Base-by-base conservation (phyloP, 1,284 basidiomycete genomes). In the Cystobasidium pallidum region DNA sequence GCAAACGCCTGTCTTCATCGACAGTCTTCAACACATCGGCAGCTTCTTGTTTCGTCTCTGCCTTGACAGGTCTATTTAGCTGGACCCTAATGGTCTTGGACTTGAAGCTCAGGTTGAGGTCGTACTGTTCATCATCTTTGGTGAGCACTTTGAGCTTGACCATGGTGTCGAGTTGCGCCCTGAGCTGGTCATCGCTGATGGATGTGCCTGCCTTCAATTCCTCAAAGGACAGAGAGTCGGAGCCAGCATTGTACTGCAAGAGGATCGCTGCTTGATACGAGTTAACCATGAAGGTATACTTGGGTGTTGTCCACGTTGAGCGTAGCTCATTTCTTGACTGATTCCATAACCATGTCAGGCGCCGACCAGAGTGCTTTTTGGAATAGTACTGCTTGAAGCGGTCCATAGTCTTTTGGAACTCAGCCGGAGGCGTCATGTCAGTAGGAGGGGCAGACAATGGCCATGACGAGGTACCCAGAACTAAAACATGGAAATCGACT, bases 271-370 rank as follows among this genome's bases (percentile, higher is more conserved):
- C 92, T 83, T 99, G 95, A 82, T 94, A 99, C 54, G 92, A 89
- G 78, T 90, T 93, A 72, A 92, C 93, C 88, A 94, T 92, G 79
- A 99, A 85, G 75, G 95, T 94, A 83, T 95, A 95, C 83, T 96
- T 97, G 81, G 94, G 92, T 78, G 88, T 51, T 63, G 93, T 85
- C 82, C 96, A 94, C 79, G 91, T 94, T 72, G 94, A 94, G 73
- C 91, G 88, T 61, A 99, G 85, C 81, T 99, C 96, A 83, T 93
- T 95, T 85, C 95, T 94, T 41, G 90, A 93, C 80, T 95, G 90
- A 80, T 97, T 95, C 95, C 95, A 98, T 21, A 98, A 82, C 95
- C 95, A 99, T 0, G 91, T 94, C 30, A 99, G 85, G 79, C 96
- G 96, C 74, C 96, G 90, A 26, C 95, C 95, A 3, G 81, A 91